These are phyloP conservation scores for Fusarium sp. DNA, from an alignment of 2,329 filamentous ascomycete species.

Conservation along the genomic window DNA sequence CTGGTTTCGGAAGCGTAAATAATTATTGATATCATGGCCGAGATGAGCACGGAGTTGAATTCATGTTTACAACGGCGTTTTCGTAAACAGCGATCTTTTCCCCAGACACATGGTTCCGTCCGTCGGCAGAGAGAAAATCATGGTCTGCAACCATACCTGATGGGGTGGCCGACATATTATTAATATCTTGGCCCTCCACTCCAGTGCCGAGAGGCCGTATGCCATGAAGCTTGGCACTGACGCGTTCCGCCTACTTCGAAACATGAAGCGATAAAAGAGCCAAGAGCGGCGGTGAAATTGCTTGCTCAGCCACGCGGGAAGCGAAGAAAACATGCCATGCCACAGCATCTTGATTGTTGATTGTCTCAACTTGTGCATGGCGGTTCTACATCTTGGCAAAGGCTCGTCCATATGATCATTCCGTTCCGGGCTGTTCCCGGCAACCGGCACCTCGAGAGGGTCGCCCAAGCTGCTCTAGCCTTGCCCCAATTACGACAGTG, in stretches of 20 bases:
- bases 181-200: constrained; percentile 38
- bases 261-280: constrained; percentile 16
- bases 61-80: neutral
- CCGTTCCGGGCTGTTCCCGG: constrained; percentile 23
- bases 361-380: neutral
- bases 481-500: constrained; percentile 27
- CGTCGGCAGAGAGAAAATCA: neutral
- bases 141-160: neutral
- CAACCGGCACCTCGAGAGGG: constrained; percentile 32
- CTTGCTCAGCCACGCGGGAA: constrained; percentile 4
- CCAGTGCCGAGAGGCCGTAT: constrained; percentile 35
- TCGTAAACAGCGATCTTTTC: neutral
- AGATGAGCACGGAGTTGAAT: constrained; percentile 7
- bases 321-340: neutral
- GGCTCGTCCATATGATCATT: neutral
- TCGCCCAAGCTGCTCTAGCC: constrained; percentile 4
- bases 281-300: neutral
- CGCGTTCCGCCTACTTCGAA: constrained; percentile 29
- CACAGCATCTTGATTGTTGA: neutral
- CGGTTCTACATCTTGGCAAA: neutral
- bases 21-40: constrained; percentile 33
- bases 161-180: constrained; percentile 12
- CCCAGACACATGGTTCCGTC: neutral
- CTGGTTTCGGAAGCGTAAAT: neutral
- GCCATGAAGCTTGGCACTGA: constrained; percentile 42